Evolutionary conservation across 345 rosid species (phyloP).

Genomic region (Eucalyptus viminalis): DNA sequence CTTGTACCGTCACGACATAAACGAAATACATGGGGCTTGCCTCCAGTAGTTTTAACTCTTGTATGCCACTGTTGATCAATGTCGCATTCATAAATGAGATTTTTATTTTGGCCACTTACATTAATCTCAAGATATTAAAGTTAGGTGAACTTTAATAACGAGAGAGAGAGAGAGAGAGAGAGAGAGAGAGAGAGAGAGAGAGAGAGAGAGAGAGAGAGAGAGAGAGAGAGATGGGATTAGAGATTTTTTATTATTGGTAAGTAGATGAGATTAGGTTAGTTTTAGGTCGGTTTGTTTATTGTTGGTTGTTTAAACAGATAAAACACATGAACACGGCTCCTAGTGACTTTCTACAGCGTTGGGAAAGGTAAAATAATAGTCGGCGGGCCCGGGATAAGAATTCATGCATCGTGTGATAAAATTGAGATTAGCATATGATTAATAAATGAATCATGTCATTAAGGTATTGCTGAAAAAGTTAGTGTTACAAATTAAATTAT

Average conservation of each 20-base stretch:
- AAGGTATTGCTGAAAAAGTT: neutral
- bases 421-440: no score
- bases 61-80: neutral
- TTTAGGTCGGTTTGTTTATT: neutral
- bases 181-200: no score
- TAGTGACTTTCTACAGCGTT: neutral
- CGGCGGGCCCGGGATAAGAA: neutral
- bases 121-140: neutral
- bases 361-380: neutral
- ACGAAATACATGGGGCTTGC: neutral
- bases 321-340: neutral
- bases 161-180: no score
- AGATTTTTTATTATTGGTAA: no score
- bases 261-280: neutral
- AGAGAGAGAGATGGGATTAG: no score
- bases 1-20: neutral
- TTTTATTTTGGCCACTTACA: neutral
- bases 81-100: neutral
- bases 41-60: neutral
- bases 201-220: neutral
- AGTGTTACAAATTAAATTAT: neutral
- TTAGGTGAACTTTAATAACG: neutral
- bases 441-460: neutral
- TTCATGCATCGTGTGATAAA: neutral
- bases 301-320: neutral